A percentile compares a stretch with the other conserved stretches of the same genome.
phyloP scores from a whole-genome alignment of 75 land plant species.

The Pseudotsuga menziesii region DNA sequence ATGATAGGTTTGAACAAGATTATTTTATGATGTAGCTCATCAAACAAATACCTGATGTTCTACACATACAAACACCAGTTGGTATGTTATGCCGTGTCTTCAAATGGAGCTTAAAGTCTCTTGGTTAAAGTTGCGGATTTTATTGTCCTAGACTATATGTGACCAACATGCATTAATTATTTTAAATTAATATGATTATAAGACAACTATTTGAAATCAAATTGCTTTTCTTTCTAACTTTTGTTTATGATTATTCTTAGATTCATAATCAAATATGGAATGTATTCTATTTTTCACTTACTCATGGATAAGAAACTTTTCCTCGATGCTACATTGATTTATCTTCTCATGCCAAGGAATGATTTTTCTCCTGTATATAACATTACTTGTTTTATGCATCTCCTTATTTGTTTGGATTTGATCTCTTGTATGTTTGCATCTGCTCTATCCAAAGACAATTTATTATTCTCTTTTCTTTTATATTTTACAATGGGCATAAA shows the following conservation, averaged over 20 bases:
- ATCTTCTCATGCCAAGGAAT: not conserved
- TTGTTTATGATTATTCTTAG: not conserved
- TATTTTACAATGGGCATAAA: not conserved
- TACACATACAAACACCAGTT: not conserved
- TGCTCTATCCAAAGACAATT: not conserved
- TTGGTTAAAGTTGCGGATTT: not conserved
- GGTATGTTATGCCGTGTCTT: not conserved
- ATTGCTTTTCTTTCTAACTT: not conserved
- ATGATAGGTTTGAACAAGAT: not conserved
- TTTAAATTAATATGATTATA: not conserved
- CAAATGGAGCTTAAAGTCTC: not conserved
- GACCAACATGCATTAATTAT: not conserved
- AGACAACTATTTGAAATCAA: not conserved
- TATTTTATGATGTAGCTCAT: not conserved
- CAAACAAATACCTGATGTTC: not conserved
- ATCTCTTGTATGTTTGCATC: not conserved
- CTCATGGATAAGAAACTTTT: not conserved
- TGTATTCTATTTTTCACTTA: not conserved
- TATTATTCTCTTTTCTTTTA: not conserved
- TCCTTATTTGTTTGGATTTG: not conserved
- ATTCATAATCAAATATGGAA: not conserved
- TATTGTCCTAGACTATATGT: not conserved
- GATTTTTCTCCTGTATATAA: not conserved
- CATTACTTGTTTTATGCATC: not conserved
- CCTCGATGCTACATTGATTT: not conserved